Conservation (phyloP, 805 yeast species). For the Ogataea degrootiae region DNA sequence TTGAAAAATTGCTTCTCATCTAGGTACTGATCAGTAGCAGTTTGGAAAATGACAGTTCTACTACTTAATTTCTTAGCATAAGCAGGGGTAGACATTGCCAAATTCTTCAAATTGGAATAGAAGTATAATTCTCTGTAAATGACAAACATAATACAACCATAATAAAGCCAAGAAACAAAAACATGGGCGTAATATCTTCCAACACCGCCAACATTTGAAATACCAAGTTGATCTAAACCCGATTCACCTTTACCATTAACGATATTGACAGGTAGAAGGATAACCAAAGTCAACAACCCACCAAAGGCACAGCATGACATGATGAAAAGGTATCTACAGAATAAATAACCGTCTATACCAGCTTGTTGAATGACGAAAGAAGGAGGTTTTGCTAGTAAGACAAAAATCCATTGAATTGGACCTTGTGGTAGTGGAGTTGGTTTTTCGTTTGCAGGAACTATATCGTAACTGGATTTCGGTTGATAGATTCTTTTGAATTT, state of each 20-base stretch:
- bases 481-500: conserved; percentile 71
- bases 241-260: conserved; percentile 52
- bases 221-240: conserved; percentile 75
- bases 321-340: conserved; percentile 68
- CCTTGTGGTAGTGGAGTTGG: conserved; percentile 76
- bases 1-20: conserved; percentile 69
- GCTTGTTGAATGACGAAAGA: conserved; percentile 77
- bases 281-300: conserved; percentile 56
- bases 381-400: conserved; percentile 62
- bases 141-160: conserved; percentile 62
- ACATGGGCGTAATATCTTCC: conserved; percentile 83
- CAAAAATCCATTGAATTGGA: conserved; percentile 63
- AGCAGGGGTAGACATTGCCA: conserved; percentile 74
- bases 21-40: conserved; percentile 71
- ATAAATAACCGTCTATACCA: conserved; percentile 93
- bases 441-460: conserved; percentile 52
- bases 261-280: conserved; percentile 82
- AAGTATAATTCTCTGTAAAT: conserved; percentile 79
- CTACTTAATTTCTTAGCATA: conserved; percentile 72
- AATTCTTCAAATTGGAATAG: conserved; percentile 71
- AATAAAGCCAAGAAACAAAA: conserved; percentile 73
- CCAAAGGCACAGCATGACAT: conserved; percentile 49
- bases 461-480: conserved; percentile 67
- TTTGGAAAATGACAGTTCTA: conserved; percentile 78
- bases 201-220: conserved; percentile 60